These are phyloP conservation scores for Penicillium coffeae DNA, from an alignment of 495 filamentous ascomycete genomes.

Conservation along the genomic window DNA sequence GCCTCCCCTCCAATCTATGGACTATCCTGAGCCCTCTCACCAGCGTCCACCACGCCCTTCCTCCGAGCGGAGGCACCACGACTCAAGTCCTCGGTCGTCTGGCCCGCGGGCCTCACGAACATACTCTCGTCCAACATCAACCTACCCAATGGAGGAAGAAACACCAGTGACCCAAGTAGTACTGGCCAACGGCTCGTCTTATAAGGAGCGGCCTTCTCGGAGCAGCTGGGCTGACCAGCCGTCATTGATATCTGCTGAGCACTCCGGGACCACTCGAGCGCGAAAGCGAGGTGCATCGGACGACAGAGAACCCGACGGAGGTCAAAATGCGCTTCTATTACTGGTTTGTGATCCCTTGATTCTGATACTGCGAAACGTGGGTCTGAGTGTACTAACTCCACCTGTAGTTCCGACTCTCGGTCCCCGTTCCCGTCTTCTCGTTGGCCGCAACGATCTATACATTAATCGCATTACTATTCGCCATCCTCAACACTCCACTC, in stretches of 20 bases:
- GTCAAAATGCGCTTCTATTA: slow-evolving; percentile 39
- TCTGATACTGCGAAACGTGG: neutral
- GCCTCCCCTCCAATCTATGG: slow-evolving; percentile 21
- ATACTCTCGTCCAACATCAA: slow-evolving; percentile 15
- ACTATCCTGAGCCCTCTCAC: slow-evolving; percentile 12
- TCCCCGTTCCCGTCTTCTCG: slow-evolving; percentile 45
- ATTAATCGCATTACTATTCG: slow-evolving; percentile 38
- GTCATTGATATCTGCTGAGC: slow-evolving; percentile 39
- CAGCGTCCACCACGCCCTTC: slow-evolving; percentile 9
- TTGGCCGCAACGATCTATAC: slow-evolving; percentile 41
- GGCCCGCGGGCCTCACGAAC: slow-evolving; percentile 13
- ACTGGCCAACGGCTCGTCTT: slow-evolving; percentile 24
- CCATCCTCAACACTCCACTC: slow-evolving; percentile 40
- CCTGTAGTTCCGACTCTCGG: slow-evolving; percentile 45
- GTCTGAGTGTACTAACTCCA: neutral
- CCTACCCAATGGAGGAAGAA: slow-evolving; percentile 17
- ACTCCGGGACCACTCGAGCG: slow-evolving; percentile 24
- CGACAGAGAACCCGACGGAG: slow-evolving; percentile 21
- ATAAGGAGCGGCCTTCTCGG: slow-evolving; percentile 33
- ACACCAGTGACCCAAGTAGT: slow-evolving; percentile 24
- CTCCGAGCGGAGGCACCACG: slow-evolving; percentile 10
- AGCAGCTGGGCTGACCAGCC: slow-evolving; percentile 39
- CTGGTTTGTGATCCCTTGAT: slow-evolving; percentile 23
- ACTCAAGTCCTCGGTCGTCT: slow-evolving; percentile 17
- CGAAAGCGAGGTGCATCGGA: slow-evolving; percentile 28